A percentile compares a stretch with the other conserved stretches of the same genome.
phyloP scores from a whole-genome alignment of 257 asterid species.

The Fraxinus americana region DNA sequence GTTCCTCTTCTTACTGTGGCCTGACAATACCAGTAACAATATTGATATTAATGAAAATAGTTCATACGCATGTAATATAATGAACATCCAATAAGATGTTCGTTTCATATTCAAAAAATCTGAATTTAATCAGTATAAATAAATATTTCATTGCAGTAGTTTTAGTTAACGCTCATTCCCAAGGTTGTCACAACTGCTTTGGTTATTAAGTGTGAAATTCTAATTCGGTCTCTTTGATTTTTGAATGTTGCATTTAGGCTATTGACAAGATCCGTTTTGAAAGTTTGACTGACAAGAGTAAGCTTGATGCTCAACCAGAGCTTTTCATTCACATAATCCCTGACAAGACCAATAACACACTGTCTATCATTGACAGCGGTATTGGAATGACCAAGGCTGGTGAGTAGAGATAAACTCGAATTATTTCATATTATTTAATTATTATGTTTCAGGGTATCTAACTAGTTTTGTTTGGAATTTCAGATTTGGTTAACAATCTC shows the following conservation, averaged over 20 bases:
- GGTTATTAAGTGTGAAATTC: not conserved
- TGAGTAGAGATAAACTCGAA: slow-evolving; percentile 23
- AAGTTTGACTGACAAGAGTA: slow-evolving; percentile 67
- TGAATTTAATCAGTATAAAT: not conserved
- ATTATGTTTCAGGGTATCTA: not conserved
- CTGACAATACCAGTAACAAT: not conserved
- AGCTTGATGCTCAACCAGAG: slow-evolving; percentile 64
- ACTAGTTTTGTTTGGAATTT: slow-evolving; percentile 6
- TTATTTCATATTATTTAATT: not conserved
- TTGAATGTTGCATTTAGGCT: slow-evolving; percentile 37
- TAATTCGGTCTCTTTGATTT: not conserved
- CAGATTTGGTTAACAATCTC: slow-evolving; percentile 76
- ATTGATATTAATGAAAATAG: not conserved
- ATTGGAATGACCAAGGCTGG: slow-evolving; percentile 81
- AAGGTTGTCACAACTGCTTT: not conserved
- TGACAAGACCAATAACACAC: slow-evolving; percentile 57
- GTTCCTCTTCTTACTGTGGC: not conserved
- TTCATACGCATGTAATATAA: not conserved
- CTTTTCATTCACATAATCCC: slow-evolving; percentile 64
- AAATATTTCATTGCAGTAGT: not conserved
- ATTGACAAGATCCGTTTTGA: slow-evolving; percentile 67
- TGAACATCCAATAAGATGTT: not conserved
- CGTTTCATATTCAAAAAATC: not conserved
- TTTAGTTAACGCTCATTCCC: not conserved
- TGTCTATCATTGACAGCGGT: slow-evolving; percentile 64